Conservation (phyloP, 2,329 filamentous ascomycete species). For the Paraconiothyrium sp. region DNA sequence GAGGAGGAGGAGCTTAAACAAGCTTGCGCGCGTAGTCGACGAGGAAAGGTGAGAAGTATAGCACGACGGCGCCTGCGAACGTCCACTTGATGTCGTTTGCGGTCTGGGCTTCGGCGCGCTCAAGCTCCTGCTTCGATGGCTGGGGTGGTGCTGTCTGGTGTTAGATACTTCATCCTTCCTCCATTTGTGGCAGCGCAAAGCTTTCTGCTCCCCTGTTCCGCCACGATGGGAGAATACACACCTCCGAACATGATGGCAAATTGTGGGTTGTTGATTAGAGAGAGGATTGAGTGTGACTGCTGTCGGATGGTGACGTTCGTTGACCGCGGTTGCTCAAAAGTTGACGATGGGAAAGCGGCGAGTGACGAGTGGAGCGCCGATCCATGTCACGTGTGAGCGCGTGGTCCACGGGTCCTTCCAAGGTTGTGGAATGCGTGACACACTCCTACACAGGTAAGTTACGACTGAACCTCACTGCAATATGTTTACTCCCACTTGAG, state of each 20-base stretch:
- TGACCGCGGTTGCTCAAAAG: not conserved
- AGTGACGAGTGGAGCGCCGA: not conserved
- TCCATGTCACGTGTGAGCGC: constrained; percentile 6
- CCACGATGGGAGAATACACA: constrained; percentile 12
- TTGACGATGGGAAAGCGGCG: constrained; percentile 4
- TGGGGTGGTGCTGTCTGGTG: constrained; percentile 69
- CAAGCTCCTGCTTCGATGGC: constrained; percentile 75
- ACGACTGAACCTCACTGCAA: too few relatives aligned
- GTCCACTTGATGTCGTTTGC: constrained; percentile 73
- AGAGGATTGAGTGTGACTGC: not conserved
- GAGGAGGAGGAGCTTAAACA: constrained; percentile 45
- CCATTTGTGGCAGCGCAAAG: constrained; percentile 9
- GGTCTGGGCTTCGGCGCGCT: constrained; percentile 69
- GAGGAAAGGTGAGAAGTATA: constrained; percentile 75
- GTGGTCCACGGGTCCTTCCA: not conserved
- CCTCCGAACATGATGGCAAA: constrained; percentile 67
- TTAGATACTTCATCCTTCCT: not conserved
- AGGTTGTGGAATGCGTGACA: too few relatives aligned
- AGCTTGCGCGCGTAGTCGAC: constrained; percentile 64
- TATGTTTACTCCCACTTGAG: too few relatives aligned
- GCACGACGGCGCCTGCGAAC: constrained; percentile 69
- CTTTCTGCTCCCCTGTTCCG: too few relatives aligned
- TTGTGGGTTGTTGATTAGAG: not conserved
- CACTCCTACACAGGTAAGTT: too few relatives aligned
- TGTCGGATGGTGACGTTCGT: constrained; percentile 12